Base-by-base conservation (phyloP, 192 early-diverging fungal genomes). In the Lobosporangium transversale region DNA sequence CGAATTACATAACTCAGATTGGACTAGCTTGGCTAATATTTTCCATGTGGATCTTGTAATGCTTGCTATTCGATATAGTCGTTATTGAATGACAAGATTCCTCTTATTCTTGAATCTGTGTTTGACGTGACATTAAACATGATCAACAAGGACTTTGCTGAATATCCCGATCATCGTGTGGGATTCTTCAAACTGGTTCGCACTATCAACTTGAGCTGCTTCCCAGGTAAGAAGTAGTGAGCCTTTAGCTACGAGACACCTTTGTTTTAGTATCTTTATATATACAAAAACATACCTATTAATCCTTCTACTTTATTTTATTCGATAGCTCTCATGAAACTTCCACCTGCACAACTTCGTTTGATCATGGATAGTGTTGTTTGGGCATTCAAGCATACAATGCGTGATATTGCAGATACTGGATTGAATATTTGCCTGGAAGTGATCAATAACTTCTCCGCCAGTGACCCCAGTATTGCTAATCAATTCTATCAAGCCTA, bases 141-240 rank as follows among this genome's bases (percentile, higher is more conserved):
- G 98, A 99, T 99, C 81, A 98, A 94, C 87, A 97, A 97, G 81
- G 94, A 99, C 84, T 97, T 98, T 85, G 87, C 94, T 24, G 96
- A 97, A 70, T 97, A 90, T 81, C 98, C 98, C 18, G 97, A 99
- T 81, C 96, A 98, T 82, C 93, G 98, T 58, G 87, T 92, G 66
- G 94, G 92, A 11, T 97, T 99, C 79, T 99, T 94, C 79, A 93
- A 92, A 70, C 83, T 99, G 62, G 79, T 99, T 57, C 89, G 93
- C 51, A 92, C 94, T 11, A 97, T 99, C 80, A 95, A 94, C 64
- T 78, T 87, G 54, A 83, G 90, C 62, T 99, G 98, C 79, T 99
- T 99, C 88, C 89, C 86, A 73, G 90, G 92, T 93, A 71, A 29
- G 36, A 29, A 63, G 27, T 58, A n/a, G n/a, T n/a, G n/a, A n/a